Evolutionary conservation across 306 rosid species (phyloP).

Genomic region (Lathyrus sativus): DNA sequence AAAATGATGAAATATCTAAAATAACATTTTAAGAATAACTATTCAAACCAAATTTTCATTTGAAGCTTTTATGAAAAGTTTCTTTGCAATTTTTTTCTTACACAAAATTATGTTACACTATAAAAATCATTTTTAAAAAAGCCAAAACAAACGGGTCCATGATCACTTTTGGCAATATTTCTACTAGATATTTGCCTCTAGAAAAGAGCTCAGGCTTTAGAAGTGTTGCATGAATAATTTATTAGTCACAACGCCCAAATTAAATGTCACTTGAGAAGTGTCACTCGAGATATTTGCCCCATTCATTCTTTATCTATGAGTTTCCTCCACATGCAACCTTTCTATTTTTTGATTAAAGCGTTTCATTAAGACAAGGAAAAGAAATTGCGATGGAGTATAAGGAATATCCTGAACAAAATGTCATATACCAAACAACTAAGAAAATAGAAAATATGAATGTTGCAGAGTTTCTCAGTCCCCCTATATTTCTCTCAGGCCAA

Average conservation of each 20-base stretch:
- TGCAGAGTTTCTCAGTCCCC: constrained; percentile 6
- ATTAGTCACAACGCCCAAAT: not conserved
- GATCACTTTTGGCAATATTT: constrained; percentile 4
- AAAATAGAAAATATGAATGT: constrained; percentile 18
- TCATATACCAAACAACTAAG: constrained; percentile 4
- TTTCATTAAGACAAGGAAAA: constrained; percentile 9
- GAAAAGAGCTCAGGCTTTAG: constrained; percentile 11
- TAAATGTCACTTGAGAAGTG: too few relatives aligned
- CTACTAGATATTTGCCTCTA: constrained; percentile 9
- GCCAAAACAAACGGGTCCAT: too few relatives aligned
- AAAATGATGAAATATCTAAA: too few relatives aligned
- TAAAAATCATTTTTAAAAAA: too few relatives aligned
- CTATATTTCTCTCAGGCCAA: not conserved
- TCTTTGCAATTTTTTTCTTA: too few relatives aligned
- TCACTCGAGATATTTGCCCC: not conserved
- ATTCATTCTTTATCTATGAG: not conserved
- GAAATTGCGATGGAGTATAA: constrained; percentile 13
- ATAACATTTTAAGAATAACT: too few relatives aligned
- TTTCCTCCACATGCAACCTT: constrained; percentile 18
- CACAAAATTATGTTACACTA: too few relatives aligned
- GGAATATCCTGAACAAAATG: not conserved
- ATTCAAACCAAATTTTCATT: too few relatives aligned
- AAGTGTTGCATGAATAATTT: constrained; percentile 15
- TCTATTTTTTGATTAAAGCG: not conserved
- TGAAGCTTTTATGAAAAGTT: too few relatives aligned